phyloP scores from a whole-genome alignment of 2,329 filamentous ascomycete species.

The Pseudocercospora musae region DNA sequence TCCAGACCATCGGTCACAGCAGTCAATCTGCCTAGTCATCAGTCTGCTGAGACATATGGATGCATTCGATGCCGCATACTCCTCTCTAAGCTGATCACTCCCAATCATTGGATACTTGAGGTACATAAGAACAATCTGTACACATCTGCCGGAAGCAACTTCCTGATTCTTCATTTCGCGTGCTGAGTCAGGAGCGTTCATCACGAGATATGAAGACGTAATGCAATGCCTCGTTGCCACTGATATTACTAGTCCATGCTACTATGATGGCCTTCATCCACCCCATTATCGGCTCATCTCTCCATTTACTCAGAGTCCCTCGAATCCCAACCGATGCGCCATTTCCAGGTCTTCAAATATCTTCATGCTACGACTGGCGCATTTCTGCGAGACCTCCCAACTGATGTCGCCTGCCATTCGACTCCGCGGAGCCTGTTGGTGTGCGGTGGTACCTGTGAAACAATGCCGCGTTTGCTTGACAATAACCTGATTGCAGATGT shows the following conservation, averaged over 20 bases:
- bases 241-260: not conserved
- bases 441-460: not conserved
- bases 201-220: too few relatives aligned
- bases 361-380: not conserved
- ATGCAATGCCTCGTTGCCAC: too few relatives aligned
- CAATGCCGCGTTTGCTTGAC: not conserved
- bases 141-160: not conserved
- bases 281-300: not conserved
- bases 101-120: constrained; percentile 11
- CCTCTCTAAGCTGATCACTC: constrained; percentile 11
- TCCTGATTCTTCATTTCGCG: too few relatives aligned
- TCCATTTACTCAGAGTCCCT: not conserved
- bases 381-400: not conserved
- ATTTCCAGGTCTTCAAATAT: not conserved
- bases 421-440: not conserved
- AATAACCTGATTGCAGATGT: not conserved
- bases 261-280: not conserved
- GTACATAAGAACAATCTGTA: constrained; percentile 10
- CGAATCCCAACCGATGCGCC: not conserved
- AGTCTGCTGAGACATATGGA: not conserved
- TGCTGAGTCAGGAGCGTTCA: too few relatives aligned
- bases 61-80: not conserved
- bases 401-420: not conserved
- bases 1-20: constrained; percentile 4
- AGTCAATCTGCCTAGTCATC: not conserved